A percentile compares a stretch with the other conserved stretches of the same genome.
These are phyloP conservation scores for Trichoderma breve DNA, from an alignment of 2,329 filamentous ascomycete genomes.

Conservation along the genomic window DNA sequence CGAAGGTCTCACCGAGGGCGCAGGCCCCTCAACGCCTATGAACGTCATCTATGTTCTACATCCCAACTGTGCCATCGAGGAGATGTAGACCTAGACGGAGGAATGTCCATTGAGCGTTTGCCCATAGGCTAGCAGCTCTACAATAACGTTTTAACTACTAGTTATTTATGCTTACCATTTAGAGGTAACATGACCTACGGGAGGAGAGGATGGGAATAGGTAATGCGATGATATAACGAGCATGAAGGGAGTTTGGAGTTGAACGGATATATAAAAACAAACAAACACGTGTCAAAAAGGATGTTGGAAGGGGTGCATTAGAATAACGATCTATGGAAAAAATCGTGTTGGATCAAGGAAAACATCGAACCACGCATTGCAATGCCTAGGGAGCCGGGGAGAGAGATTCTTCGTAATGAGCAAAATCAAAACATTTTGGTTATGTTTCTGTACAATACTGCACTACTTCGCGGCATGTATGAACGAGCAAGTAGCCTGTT, in stretches of 20 bases:
- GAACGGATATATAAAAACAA: slow-evolving; percentile 29
- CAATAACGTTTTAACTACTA: neutral
- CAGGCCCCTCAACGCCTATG: slow-evolving; percentile 40
- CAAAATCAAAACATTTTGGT: slow-evolving; percentile 17
- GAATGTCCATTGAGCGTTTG: neutral
- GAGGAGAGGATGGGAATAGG: neutral
- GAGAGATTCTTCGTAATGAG: neutral
- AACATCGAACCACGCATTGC: neutral
- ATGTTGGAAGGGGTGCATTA: neutral
- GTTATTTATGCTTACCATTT: neutral
- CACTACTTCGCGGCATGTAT: slow-evolving; percentile 13
- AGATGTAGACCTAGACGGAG: slow-evolving; percentile 36
- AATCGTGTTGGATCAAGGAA: neutral
- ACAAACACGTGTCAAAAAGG: slow-evolving; percentile 44
- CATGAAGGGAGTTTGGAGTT: slow-evolving; percentile 23
- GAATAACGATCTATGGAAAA: neutral
- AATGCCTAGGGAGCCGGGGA: neutral
- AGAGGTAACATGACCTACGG: neutral
- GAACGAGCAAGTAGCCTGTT: slow-evolving; percentile 10
- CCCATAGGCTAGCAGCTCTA: neutral
- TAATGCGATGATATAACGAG: slow-evolving; percentile 9
- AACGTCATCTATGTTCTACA: slow-evolving; percentile 80
- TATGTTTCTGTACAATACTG: slow-evolving; percentile 18
- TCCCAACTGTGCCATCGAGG: slow-evolving; percentile 86
- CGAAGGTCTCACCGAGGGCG: slow-evolving; percentile 52